Percentiles rank a stretch among this genome's conserved stretches.
These are phyloP conservation scores for Boletus bicolor DNA, from an alignment of 768 basidiomycete genomes.

Conservation along the genomic window DNA sequence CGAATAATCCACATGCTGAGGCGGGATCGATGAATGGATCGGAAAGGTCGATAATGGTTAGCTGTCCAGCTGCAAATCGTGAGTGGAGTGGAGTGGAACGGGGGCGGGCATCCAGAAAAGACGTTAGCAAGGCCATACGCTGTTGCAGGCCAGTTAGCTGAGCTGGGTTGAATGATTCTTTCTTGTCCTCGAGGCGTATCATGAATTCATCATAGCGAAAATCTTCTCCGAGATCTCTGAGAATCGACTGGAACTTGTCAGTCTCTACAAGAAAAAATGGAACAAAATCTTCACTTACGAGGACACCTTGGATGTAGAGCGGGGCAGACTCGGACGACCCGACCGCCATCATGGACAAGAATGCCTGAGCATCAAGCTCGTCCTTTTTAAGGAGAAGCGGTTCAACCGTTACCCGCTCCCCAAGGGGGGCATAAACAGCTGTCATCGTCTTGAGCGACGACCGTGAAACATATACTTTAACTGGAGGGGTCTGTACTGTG, in stretches of 20 bases:
- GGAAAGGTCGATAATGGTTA: constrained; percentile 69
- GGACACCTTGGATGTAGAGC: constrained; percentile 63
- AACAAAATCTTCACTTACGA: constrained; percentile 42
- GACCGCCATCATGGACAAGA: constrained; percentile 74
- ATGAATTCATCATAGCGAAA: constrained; percentile 54
- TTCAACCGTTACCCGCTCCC: constrained; percentile 46
- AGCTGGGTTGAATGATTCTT: constrained; percentile 51
- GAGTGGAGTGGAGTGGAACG: constrained; percentile 3
- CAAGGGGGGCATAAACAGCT: constrained; percentile 52
- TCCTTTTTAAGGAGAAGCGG: constrained; percentile 53
- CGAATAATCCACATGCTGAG: constrained; percentile 67
- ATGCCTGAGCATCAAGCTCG: constrained; percentile 66
- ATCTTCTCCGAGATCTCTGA: constrained; percentile 60
- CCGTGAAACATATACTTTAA: constrained; percentile 55
- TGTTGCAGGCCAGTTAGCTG: constrained; percentile 60
- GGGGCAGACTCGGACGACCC: constrained; percentile 60
- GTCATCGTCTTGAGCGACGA: constrained; percentile 61
- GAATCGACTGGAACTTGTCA: constrained; percentile 43
- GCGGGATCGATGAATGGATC: constrained; percentile 69
- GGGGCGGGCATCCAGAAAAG: constrained; percentile 45
- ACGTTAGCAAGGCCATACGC: constrained; percentile 55
- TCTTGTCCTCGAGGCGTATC: constrained; percentile 41
- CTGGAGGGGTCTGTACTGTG: constrained; percentile 28
- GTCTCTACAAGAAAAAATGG: neutral
- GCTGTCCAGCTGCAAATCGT: constrained; percentile 53